Evolutionary conservation across 2,329 filamentous ascomycete genomes (phyloP).

Genomic region (Metarhizium robertsii): DNA sequence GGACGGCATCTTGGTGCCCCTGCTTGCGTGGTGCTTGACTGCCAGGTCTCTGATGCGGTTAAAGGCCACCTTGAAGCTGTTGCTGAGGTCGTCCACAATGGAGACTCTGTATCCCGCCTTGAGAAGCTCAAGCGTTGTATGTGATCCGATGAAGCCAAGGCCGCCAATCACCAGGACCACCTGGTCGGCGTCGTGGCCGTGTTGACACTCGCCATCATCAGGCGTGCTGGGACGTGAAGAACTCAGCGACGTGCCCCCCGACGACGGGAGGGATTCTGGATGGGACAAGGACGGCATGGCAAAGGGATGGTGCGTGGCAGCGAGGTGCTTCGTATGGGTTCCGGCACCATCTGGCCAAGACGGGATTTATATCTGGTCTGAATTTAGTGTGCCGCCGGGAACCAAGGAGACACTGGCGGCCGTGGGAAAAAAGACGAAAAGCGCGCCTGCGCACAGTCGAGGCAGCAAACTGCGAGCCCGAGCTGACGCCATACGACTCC

Average conservation of each 20-base stretch:
- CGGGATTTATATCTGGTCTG: no score
- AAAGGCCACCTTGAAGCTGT: conserved; percentile 26
- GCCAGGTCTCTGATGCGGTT: conserved; percentile 12
- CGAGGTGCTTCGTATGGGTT: background rate
- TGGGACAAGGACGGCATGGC: background rate
- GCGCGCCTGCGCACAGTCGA: no score
- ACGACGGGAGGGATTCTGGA: background rate
- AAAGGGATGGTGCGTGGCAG: background rate
- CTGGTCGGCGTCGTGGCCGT: conserved; percentile 5
- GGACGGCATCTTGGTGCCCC: conserved; percentile 12
- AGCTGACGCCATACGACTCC: no score
- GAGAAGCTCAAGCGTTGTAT: conserved; percentile 43
- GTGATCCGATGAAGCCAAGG: conserved; percentile 46
- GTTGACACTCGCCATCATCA: conserved; percentile 1
- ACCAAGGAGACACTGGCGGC: no score
- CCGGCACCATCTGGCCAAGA: background rate
- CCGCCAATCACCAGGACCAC: conserved; percentile 42
- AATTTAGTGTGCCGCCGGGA: no score
- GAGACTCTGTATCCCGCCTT: conserved; percentile 45
- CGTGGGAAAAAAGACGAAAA: no score
- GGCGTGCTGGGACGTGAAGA: background rate
- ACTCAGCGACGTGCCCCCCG: background rate
- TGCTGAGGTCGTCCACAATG: conserved; percentile 35
- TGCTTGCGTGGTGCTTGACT: conserved; percentile 16
- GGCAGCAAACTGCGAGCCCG: no score